phyloP scores from a whole-genome alignment of 768 basidiomycete species.

The Candolleomyces aberdarensis region DNA sequence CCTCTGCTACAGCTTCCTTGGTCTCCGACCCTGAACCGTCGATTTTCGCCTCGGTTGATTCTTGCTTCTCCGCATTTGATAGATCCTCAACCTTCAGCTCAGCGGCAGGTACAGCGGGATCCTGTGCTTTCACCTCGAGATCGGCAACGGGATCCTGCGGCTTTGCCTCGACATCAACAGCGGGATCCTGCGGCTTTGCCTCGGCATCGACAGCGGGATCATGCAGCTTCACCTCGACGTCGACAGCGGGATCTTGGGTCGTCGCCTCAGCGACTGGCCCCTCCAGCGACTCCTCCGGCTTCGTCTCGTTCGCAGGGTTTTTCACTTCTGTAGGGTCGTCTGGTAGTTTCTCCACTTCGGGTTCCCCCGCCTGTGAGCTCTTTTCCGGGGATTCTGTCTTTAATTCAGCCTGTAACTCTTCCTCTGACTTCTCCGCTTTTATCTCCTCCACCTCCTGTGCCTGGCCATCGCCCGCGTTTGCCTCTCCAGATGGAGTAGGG shows the following conservation, averaged over 20 bases:
- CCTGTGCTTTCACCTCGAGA: neutral
- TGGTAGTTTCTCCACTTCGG: neutral
- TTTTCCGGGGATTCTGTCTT: constrained; percentile 2
- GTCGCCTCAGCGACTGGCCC: neutral
- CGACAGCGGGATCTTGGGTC: neutral
- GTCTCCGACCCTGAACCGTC: too few relatives aligned
- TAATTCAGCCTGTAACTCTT: too few relatives aligned
- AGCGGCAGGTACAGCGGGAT: neutral
- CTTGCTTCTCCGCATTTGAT: neutral
- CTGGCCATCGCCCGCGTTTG: too few relatives aligned
- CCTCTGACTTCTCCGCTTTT: constrained; percentile 4
- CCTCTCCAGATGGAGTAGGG: too few relatives aligned
- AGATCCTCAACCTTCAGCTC: neutral
- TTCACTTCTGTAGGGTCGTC: neutral
- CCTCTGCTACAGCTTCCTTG: neutral
- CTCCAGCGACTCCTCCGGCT: neutral
- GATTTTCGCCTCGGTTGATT: neutral
- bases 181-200: neutral
- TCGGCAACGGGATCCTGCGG: neutral
- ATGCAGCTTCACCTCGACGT: neutral
- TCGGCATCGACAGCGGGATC: neutral
- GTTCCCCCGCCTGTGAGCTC: neutral
- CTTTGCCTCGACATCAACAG: neutral
- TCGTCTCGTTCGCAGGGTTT: neutral
- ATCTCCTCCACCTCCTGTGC: constrained; percentile 8